Evolutionary conservation across 805 yeast genomes (phyloP).

Genomic region (Tetrapisispora pingtungensis): DNA sequence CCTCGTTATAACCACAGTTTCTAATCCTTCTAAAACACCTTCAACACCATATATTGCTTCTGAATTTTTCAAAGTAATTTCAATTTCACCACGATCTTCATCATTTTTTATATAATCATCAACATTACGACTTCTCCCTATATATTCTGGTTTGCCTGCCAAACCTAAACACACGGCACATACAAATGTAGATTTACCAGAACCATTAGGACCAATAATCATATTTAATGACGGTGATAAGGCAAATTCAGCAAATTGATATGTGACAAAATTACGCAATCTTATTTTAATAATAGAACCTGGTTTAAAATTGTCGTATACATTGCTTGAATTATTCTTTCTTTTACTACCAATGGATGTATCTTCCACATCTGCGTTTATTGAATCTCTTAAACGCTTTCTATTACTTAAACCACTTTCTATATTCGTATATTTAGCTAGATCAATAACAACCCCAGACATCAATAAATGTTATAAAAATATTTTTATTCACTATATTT

Average conservation of each 20-base stretch:
- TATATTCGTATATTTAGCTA: background rate
- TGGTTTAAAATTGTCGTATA: slow-evolving; percentile 27
- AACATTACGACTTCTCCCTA: slow-evolving; percentile 57
- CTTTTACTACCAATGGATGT: slow-evolving; percentile 5
- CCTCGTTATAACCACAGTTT: slow-evolving; percentile 35
- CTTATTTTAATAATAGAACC: slow-evolving; percentile 46
- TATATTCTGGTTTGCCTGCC: slow-evolving; percentile 63
- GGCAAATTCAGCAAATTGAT: slow-evolving; percentile 55
- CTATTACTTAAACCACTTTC: background rate
- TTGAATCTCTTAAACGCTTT: background rate
- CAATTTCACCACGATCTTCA: slow-evolving; percentile 28
- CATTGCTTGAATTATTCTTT: slow-evolving; percentile 7
- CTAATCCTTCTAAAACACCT: slow-evolving; percentile 15
- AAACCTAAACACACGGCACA: slow-evolving; percentile 87
- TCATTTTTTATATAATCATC: slow-evolving; percentile 70
- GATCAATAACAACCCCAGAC: background rate
- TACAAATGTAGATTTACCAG: slow-evolving; percentile 88
- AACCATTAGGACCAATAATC: slow-evolving; percentile 94
- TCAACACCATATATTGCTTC: slow-evolving; percentile 17
- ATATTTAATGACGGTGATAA: slow-evolving; percentile 79
- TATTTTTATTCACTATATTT: too few species aligned
- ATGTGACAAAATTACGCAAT: slow-evolving; percentile 61
- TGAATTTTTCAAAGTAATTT: slow-evolving; percentile 27
- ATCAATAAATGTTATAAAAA: background rate
- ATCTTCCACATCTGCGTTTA: background rate